Percentiles rank a stretch among this genome's conserved stretches.
phyloP scores from a whole-genome alignment of 352 stramenopile species.

The Phytophthora foliorum region DNA sequence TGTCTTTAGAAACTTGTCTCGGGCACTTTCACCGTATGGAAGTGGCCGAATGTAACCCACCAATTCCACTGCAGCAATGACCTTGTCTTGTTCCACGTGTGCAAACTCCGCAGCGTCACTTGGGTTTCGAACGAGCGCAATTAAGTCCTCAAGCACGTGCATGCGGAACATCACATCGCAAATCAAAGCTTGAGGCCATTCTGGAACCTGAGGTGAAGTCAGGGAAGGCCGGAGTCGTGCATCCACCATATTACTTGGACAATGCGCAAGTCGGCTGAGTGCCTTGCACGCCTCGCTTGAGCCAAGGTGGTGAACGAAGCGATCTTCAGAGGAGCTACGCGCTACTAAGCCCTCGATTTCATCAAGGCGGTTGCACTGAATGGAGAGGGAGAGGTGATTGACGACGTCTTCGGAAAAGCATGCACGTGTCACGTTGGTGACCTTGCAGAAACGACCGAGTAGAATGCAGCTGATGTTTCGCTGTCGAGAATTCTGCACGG shows the following conservation, averaged over 20 bases:
- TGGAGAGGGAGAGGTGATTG: conserved; percentile 71
- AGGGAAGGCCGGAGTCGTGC: conserved; percentile 53
- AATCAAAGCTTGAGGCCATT: conserved; percentile 68
- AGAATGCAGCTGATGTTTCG: conserved; percentile 83
- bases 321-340: conserved; percentile 39
- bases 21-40: conserved; percentile 57
- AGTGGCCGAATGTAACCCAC: conserved; percentile 68
- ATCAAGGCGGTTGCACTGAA: conserved; percentile 81
- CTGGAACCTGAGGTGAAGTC: conserved; percentile 55
- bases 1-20: conserved; percentile 53
- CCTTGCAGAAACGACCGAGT: conserved; percentile 60
- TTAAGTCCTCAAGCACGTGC: conserved; percentile 77
- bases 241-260: conserved; percentile 50
- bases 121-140: conserved; percentile 55
- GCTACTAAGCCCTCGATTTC: conserved; percentile 58
- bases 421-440: conserved; percentile 38
- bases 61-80: conserved; percentile 66
- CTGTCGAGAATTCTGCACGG: conserved; percentile 56
- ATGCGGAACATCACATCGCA: conserved; percentile 71
- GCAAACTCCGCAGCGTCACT: conserved; percentile 63
- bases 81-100: conserved; percentile 48
- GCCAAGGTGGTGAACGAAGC: conserved; percentile 57
- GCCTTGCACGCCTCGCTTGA: conserved; percentile 69
- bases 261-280: conserved; percentile 61
- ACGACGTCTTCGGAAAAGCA: conserved; percentile 72